A percentile compares a stretch with the other conserved stretches of the same genome.
Conservation (phyloP, 805 yeast species). For the Debaryomyces prosopidis region DNA sequence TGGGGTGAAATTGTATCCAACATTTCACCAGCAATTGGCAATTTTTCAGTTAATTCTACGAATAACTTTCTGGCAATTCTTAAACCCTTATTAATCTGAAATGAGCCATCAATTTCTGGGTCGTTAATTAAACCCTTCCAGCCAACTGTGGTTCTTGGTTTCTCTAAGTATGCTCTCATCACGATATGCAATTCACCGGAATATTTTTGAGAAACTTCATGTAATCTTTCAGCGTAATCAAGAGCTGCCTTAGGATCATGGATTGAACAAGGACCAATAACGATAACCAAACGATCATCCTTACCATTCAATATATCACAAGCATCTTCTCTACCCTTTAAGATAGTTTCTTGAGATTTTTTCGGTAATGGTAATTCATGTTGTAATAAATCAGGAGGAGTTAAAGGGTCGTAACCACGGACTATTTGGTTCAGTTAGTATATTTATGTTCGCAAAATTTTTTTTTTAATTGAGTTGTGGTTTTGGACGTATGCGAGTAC, state of each 20-base stretch:
- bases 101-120: conserved; percentile 91
- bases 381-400: conserved; percentile 93
- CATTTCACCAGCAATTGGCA: conserved; percentile 98
- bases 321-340: conserved; percentile 75
- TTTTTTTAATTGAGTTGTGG: background rate
- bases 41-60: conserved; percentile 72
- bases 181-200: conserved; percentile 78
- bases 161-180: conserved; percentile 97
- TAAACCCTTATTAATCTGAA: conserved; percentile 93
- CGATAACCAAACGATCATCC: conserved; percentile 85
- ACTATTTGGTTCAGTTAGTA: conserved; percentile 27
- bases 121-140: conserved; percentile 98
- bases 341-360: conserved; percentile 59
- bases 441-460: background rate
- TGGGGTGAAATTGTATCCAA: conserved; percentile 97
- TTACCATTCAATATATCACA: conserved; percentile 71
- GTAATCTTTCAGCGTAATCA: conserved; percentile 76
- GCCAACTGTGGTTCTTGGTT: conserved; percentile 98
- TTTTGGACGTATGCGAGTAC: too few species aligned
- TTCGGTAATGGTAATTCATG: conserved; percentile 75
- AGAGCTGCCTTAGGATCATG: conserved; percentile 93
- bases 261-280: conserved; percentile 96
- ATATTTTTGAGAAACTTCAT: conserved; percentile 57
- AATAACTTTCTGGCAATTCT: conserved; percentile 86
- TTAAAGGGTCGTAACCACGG: conserved; percentile 88